phyloP scores from a whole-genome alignment of 2,329 filamentous ascomycete genomes.

The Colletotrichum spinosum region DNA sequence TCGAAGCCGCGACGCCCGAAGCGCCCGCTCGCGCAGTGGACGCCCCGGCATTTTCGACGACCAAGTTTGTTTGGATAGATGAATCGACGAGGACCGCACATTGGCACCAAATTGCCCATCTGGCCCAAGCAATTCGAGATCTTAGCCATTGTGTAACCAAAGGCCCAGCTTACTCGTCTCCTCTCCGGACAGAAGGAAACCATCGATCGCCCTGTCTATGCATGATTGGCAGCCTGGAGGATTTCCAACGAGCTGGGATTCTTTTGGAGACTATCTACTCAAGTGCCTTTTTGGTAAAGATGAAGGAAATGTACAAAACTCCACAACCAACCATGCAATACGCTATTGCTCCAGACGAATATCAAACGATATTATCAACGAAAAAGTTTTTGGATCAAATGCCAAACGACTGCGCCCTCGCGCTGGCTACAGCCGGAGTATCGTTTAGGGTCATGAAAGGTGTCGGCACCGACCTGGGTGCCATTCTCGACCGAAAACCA shows the following conservation, averaged over 20 bases:
- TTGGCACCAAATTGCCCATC: conserved; percentile 31
- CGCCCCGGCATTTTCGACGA: not conserved
- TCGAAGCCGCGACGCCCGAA: not conserved
- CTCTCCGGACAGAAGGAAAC: conserved; percentile 9
- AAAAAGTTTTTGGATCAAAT: conserved; percentile 21
- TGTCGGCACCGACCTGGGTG: conserved; percentile 24
- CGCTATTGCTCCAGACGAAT: conserved; percentile 16
- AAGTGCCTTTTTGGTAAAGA: conserved; percentile 15
- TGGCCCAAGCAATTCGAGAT: conserved; percentile 21
- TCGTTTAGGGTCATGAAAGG: conserved; percentile 19
- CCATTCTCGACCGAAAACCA: conserved; percentile 22
- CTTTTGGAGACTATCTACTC: conserved; percentile 35
- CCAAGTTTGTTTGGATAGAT: conserved; percentile 31
- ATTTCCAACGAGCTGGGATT: conserved; percentile 21
- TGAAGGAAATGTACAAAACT: conserved; percentile 19
- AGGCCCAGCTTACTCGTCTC: conserved; percentile 9
- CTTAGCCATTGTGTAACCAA: conserved; percentile 14
- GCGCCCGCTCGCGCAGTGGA: not conserved
- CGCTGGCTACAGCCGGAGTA: conserved; percentile 22
- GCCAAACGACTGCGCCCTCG: conserved; percentile 15
- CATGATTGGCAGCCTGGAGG: conserved; percentile 1
- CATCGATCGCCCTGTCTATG: conserved; percentile 3
- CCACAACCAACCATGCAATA: conserved; percentile 31
- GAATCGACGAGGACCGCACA: conserved; percentile 29
- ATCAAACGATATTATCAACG: conserved; percentile 14